phyloP scores from a whole-genome alignment of 2,329 filamentous ascomycete genomes.

The Aspergillus versicolor region DNA sequence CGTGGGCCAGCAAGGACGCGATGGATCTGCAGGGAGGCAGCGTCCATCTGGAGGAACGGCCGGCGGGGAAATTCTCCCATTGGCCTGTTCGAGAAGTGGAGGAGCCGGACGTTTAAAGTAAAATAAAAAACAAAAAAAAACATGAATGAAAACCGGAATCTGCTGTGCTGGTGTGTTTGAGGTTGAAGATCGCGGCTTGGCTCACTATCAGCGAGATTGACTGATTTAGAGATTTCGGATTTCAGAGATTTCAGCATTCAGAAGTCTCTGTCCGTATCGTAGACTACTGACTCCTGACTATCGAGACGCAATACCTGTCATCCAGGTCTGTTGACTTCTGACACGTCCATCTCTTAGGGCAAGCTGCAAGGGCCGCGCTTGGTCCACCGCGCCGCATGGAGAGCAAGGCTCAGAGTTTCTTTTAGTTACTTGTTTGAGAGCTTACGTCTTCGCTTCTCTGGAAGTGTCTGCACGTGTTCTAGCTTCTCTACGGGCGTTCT shows the following conservation, averaged over 20 bases:
- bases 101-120: slow-evolving; percentile 7
- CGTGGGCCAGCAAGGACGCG: slow-evolving; percentile 8
- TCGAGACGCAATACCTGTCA: no score
- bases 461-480: not conserved
- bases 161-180: slow-evolving; percentile 31
- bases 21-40: slow-evolving; percentile 2
- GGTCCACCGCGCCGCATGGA: no score
- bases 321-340: not conserved
- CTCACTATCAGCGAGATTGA: no score
- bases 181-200: slow-evolving; percentile 19
- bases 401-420: no score
- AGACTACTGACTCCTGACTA: no score
- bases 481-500: not conserved
- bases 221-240: no score
- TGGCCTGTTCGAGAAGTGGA: slow-evolving; percentile 6
- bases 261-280: no score
- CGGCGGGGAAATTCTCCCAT: slow-evolving; percentile 16
- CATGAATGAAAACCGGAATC: not conserved
- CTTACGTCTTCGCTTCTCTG: no score
- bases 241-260: no score
- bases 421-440: no score
- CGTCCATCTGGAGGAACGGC: not conserved
- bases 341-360: not conserved
- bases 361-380: no score
- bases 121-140: not conserved